Base-by-base conservation (phyloP, 179 eudicot species). In the Carnegiea gigantea region DNA sequence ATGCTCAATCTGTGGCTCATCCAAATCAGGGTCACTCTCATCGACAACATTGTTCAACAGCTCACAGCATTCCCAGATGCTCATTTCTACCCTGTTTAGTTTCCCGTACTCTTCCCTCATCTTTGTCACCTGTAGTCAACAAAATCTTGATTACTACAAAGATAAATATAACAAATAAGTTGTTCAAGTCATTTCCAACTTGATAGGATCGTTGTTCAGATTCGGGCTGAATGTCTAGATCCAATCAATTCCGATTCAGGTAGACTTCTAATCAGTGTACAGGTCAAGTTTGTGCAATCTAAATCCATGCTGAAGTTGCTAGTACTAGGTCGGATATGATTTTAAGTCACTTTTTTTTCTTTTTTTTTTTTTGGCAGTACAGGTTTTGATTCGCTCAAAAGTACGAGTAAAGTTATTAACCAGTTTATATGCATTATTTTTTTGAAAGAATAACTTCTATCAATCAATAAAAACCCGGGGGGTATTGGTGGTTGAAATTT, bases 51-150 rank as follows among this genome's bases (percentile, higher is more conserved):
- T 81, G 83, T 95, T 94, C 12, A 94, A 88, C 1, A 94, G 93
- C 83, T 90, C 97, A 81, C 99, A 95, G 46, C 99, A 92, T 75
- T 95, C 98, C 99, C 99, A 94, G 76, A 95, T 95, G 89, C 98
- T 94, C 99, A 95, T 94, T 86, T 92, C 95, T 33, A 86, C 90
- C 79, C 83, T 92, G 82, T 94, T 85, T 83, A 90, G 72, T 81
- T 91, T 94, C 7, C 84, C 89, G 82, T 94, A 95, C 75, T 87
- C 89, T 30, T 87, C 92, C 62, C 98, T 90, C 99, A 91, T 95
- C 80, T 73, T 91, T 86, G 83, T 92, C 79, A 95, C 98, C 98
- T 95, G 78, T 36, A 70, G 72, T 67, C 17, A 28, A 9, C 20
- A 67, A 26, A 67, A 67, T 67, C 72, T 67, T 28, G 12, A 12